phyloP scores from a whole-genome alignment of 441 rosid species.

The Adansonia rubrostipa region DNA sequence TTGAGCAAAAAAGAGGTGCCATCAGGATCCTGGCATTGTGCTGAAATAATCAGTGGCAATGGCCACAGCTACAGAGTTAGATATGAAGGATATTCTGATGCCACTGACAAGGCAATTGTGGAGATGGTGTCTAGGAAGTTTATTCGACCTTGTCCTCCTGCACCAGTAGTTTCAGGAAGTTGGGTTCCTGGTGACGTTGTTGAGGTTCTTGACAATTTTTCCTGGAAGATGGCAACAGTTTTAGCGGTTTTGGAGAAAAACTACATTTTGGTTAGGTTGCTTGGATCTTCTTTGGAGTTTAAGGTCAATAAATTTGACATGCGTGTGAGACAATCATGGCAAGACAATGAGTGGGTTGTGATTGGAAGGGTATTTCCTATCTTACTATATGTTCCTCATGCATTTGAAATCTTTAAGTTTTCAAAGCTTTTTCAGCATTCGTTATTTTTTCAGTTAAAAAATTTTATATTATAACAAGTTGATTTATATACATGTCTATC shows the following conservation, averaged over 20 bases:
- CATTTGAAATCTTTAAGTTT: constrained; percentile 12
- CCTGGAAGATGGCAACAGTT: constrained; percentile 82
- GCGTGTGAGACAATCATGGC: constrained; percentile 76
- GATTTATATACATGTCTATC: neutral
- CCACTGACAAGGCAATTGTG: constrained; percentile 26
- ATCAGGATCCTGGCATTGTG: constrained; percentile 76
- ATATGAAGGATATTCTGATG: constrained; percentile 43
- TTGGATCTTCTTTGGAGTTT: constrained; percentile 67
- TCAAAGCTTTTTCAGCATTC: neutral
- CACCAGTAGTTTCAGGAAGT: constrained; percentile 37
- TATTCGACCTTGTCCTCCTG: constrained; percentile 75
- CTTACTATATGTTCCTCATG: constrained; percentile 14
- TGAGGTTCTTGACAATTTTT: constrained; percentile 64
- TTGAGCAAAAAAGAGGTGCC: constrained; percentile 57
- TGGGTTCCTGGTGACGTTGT: constrained; percentile 80
- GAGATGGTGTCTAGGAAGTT: constrained; percentile 60
- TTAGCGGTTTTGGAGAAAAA: constrained; percentile 50
- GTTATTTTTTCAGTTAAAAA: neutral
- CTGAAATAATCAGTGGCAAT: constrained; percentile 70
- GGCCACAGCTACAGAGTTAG: constrained; percentile 64
- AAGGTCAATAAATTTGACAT: constrained; percentile 51
- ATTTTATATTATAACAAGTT: neutral
- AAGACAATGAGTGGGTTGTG: constrained; percentile 62
- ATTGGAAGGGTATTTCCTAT: constrained; percentile 65
- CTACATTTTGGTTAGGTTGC: constrained; percentile 55